phyloP scores from a whole-genome alignment of 1,139 yeast species.

The Sugiyamaella grinbergsii region DNA sequence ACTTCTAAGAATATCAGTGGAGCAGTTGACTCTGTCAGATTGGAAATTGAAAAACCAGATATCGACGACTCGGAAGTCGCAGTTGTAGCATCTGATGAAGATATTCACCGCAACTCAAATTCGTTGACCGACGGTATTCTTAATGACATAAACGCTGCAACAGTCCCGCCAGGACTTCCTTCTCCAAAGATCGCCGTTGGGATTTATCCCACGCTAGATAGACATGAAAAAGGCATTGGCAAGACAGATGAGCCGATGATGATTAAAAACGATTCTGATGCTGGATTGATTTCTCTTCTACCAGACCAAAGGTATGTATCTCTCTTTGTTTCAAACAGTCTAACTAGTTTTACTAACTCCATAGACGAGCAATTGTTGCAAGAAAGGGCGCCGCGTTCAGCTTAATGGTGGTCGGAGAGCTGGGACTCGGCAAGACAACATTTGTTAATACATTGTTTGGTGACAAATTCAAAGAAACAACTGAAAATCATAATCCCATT shows the following conservation, averaged over 20 bases:
- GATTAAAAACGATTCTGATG: constrained; percentile 2
- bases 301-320: constrained; percentile 77
- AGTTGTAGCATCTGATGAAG: not conserved
- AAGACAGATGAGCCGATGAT: not conserved
- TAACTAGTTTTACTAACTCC: not conserved
- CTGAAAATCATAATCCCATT: constrained; percentile 38
- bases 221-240: not conserved
- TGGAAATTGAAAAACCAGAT: not conserved
- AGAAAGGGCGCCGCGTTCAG: constrained; percentile 84
- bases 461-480: constrained; percentile 49
- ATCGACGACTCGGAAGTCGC: not conserved
- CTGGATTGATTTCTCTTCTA: constrained; percentile 57
- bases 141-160: not conserved
- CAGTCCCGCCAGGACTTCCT: not conserved
- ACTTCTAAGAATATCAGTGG: too few species aligned
- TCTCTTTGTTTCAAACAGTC: not conserved
- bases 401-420: constrained; percentile 88
- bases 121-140: not conserved
- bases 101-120: not conserved
- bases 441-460: constrained; percentile 77
- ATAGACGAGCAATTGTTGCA: constrained; percentile 69
- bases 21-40: not conserved
- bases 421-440: constrained; percentile 86
- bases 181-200: not conserved
- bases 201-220: not conserved